phyloP scores from a whole-genome alignment of 305 asterid species.

The Coffea humblotiana region DNA sequence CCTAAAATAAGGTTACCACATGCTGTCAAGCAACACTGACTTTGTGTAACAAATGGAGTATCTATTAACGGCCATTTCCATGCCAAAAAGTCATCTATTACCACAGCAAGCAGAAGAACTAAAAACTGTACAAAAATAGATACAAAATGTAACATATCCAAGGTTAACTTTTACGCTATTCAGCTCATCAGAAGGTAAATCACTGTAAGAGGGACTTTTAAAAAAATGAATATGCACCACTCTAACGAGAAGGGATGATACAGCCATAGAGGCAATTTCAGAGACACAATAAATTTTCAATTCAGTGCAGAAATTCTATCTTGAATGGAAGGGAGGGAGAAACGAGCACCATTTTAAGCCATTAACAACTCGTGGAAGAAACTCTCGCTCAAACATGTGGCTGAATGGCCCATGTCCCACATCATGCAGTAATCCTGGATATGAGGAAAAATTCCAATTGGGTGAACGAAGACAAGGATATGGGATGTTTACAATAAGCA shows the following conservation, averaged over 20 bases:
- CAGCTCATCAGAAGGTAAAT: no score
- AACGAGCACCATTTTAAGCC: constrained; percentile 59
- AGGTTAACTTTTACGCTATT: background rate
- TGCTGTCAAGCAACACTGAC: background rate
- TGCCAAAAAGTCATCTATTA: background rate
- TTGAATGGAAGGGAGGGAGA: background rate
- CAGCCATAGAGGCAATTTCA: background rate
- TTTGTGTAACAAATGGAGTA: background rate
- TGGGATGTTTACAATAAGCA: constrained; percentile 11
- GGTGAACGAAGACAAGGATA: constrained; percentile 10
- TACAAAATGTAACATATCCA: background rate
- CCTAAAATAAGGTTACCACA: background rate
- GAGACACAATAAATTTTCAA: constrained; percentile 5
- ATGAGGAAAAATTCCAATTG: constrained; percentile 22
- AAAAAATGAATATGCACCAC: background rate
- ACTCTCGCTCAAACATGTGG: constrained; percentile 83
- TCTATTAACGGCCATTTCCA: background rate
- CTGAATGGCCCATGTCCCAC: constrained; percentile 97
- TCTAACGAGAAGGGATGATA: background rate
- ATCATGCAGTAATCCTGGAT: constrained; percentile 86
- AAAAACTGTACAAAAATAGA: background rate
- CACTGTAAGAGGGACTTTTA: no score
- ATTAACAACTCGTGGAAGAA: constrained; percentile 61
- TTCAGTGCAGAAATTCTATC: constrained; percentile 8
- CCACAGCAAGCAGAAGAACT: background rate